These are phyloP conservation scores for Penicillium thymicola DNA, from an alignment of 2,329 filamentous ascomycete species.

Conservation along the genomic window DNA sequence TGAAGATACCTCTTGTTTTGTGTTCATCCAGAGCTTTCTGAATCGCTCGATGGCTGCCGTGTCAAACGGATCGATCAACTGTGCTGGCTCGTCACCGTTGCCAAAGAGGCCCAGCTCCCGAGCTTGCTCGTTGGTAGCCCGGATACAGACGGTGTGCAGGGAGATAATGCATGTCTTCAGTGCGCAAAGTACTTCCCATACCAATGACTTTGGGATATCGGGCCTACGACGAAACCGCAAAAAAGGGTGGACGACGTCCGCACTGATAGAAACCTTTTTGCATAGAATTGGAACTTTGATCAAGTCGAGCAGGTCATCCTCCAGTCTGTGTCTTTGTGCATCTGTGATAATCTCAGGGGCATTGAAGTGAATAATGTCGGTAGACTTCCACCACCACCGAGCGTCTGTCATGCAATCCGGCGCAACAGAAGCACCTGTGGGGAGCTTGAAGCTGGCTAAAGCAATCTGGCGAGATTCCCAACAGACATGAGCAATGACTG, in stretches of 20 bases:
- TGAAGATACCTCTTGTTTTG: not conserved
- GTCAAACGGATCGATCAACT: not conserved
- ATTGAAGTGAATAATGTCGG: conserved; percentile 3
- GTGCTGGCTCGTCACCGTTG: not conserved
- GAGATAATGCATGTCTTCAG: not conserved
- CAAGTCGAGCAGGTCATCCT: not conserved
- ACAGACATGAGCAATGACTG: not conserved
- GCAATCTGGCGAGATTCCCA: not conserved
- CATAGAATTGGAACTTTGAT: not conserved
- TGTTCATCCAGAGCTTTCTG: not conserved
- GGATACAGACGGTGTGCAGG: not conserved
- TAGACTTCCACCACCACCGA: not conserved
- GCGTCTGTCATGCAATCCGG: not conserved
- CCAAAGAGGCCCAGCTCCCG: not conserved
- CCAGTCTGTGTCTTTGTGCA: not conserved
- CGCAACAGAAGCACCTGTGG: not conserved
- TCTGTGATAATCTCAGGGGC: not conserved
- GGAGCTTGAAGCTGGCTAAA: not conserved
- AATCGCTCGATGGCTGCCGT: not conserved
- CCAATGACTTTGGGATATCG: not conserved
- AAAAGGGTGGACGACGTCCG: conserved; percentile 2
- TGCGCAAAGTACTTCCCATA: not conserved
- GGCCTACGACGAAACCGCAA: not conserved
- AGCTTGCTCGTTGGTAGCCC: not conserved
- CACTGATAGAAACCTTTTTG: conserved; percentile 2